These are phyloP conservation scores for Pseudozyma sp. DNA, from an alignment of 1,284 basidiomycete species.

Conservation along the genomic window DNA sequence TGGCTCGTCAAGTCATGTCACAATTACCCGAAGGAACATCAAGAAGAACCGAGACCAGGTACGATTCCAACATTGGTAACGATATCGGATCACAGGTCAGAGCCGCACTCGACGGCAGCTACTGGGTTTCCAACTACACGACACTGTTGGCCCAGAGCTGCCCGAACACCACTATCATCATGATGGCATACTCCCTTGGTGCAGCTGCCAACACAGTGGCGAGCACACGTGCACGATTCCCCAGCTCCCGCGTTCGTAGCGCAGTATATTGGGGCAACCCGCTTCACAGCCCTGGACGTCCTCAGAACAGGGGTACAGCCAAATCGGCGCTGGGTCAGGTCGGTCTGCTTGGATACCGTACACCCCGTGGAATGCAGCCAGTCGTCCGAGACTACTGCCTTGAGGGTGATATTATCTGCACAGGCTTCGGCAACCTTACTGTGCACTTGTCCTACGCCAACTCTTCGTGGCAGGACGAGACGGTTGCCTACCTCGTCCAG, in stretches of 20 bases:
- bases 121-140: slow-evolving; percentile 31
- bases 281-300: slow-evolving; percentile 10
- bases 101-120: slow-evolving; percentile 19
- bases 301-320: slow-evolving; percentile 24
- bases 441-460: slow-evolving; percentile 27
- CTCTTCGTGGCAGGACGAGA: slow-evolving; percentile 18
- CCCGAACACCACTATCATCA: slow-evolving; percentile 35
- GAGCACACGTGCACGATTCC: slow-evolving; percentile 27
- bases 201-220: slow-evolving; percentile 22
- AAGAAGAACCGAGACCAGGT: slow-evolving; percentile 26
- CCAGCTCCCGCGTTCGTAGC: slow-evolving; percentile 9
- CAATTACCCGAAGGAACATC: slow-evolving; percentile 18
- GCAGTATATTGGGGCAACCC: slow-evolving; percentile 25
- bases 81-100: slow-evolving; percentile 24
- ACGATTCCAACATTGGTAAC: slow-evolving; percentile 30
- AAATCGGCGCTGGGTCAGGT: slow-evolving; percentile 19
- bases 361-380: slow-evolving; percentile 26
- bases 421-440: slow-evolving; percentile 7
- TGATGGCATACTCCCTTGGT: slow-evolving; percentile 38
- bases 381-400: slow-evolving; percentile 24
- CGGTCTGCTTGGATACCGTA: slow-evolving; percentile 22
- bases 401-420: slow-evolving; percentile 19
- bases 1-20: slow-evolving; percentile 31
- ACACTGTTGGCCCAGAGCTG: slow-evolving; percentile 28
- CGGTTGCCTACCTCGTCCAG: slow-evolving; percentile 25